phyloP scores from a whole-genome alignment of 202 grass and related monocot species.

The Setaria viridis region DNA sequence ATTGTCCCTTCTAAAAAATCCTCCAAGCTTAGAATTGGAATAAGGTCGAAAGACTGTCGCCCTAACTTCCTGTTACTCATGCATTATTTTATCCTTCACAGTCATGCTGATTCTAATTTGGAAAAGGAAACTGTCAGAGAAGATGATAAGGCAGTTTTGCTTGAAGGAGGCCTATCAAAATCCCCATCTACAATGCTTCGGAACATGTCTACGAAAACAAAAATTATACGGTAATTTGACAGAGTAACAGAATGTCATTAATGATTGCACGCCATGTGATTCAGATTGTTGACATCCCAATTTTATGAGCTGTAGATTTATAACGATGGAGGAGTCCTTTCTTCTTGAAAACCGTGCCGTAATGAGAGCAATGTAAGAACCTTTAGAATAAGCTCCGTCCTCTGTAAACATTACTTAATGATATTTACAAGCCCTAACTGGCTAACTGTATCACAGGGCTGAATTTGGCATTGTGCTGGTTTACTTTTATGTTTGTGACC shows the following conservation, averaged over 20 bases:
- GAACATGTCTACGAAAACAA: constrained; percentile 66
- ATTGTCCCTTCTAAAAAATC: background rate
- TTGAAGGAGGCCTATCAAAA: constrained; percentile 87
- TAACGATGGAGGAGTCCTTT: constrained; percentile 88
- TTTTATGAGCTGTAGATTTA: constrained; percentile 63
- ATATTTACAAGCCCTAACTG: background rate
- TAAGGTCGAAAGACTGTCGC: background rate
- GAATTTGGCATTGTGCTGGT: constrained; percentile 74
- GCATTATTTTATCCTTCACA: constrained; percentile 47
- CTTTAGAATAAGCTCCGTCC: constrained; percentile 24
- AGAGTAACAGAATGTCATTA: constrained; percentile 20
- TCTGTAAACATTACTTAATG: background rate
- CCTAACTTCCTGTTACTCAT: constrained; percentile 18
- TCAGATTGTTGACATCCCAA: constrained; percentile 27
- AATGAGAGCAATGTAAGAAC: constrained; percentile 82
- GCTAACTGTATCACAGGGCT: constrained; percentile 56
- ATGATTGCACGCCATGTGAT: constrained; percentile 12
- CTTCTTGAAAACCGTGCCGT: constrained; percentile 75
- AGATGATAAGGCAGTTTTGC: constrained; percentile 75
- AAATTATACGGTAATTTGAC: constrained; percentile 72
- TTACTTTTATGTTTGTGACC: constrained; percentile 95
- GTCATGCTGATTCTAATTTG: constrained; percentile 70
- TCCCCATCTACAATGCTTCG: constrained; percentile 64
- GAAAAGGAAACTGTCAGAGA: constrained; percentile 70
- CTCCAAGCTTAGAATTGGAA: constrained; percentile 3